Base-by-base conservation (phyloP, 208 protist species). In the Naegleria lovaniensis region DNA sequence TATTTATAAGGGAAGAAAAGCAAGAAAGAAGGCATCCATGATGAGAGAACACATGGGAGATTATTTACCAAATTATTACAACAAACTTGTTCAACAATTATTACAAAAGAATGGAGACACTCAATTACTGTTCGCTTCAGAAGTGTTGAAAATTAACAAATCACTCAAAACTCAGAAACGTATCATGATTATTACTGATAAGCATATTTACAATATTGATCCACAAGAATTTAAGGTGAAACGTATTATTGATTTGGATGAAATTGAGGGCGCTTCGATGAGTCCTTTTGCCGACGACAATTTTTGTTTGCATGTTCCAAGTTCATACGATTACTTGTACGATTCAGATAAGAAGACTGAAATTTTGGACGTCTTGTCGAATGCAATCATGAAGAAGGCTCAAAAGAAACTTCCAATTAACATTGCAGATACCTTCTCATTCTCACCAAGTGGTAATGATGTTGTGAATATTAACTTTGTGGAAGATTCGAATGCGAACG, bases 151-250 rank as follows among this genome's bases (percentile, higher is more conserved):
- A 36, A 51, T 90, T 39, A 90, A 90, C 25, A 90, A 79, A 29
- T 83, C 41, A 19, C 25, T 38, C 13, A 90, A 75, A 41, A 16
- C 11, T 36, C 87, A 90, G 79, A 90, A 75, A 36, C 11, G 87
- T 39, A 79, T 90, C 38, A n/a, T 90, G 33, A 29, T 90, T 41
- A 48, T 90, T 25, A 90, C 55, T 36, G 87, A 90, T 41, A 75
- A 90, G n/a, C 59, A 90, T 33, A 38, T 90, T 25, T 90, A 90
- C 13, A 90, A 90, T 36, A 41, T 79, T 13, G 87, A 90, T 90
- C 87, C 87, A 51, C 16, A 90, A 51, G 55, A 79, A 39, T 90
- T 79, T 36, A 90, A 90, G 33, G 55, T 90, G 29, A 90, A 89
- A 40, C 22, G 85, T 41, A 89, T 22, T 5, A 89, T 89, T 67